These are phyloP conservation scores for Amaranthus palmeri DNA, from an alignment of 148 eudicot genomes.

Conservation along the genomic window DNA sequence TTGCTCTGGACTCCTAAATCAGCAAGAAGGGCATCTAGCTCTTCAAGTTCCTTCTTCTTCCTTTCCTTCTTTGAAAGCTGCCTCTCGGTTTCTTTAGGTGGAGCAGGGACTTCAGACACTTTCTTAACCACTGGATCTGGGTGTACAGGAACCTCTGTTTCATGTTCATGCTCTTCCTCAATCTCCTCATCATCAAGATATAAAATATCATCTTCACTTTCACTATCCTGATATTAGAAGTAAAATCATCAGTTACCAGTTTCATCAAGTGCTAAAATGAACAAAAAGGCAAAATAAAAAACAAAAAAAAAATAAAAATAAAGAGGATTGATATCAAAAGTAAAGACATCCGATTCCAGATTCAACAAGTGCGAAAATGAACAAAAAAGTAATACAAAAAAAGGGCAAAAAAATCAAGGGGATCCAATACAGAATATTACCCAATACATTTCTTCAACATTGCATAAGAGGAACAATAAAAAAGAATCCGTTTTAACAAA, in stretches of 20 bases:
- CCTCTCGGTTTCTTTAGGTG: slow-evolving; percentile 78
- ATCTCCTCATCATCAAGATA: slow-evolving; percentile 79
- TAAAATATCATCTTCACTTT: slow-evolving; percentile 88
- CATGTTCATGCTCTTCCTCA: slow-evolving; percentile 87
- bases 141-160: slow-evolving; percentile 46
- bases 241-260: slow-evolving; percentile 3
- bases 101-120: slow-evolving; percentile 47
- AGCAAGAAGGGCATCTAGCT: slow-evolving; percentile 87
- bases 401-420: accelerated
- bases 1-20: slow-evolving; percentile 55
- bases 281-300: not conserved
- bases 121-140: slow-evolving; percentile 50
- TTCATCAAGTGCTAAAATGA: not conserved
- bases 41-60: slow-evolving; percentile 95
- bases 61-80: slow-evolving; percentile 94
- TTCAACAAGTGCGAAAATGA: too few species aligned
- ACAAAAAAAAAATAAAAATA: not conserved
- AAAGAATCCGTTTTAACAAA: too few species aligned
- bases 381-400: too few species aligned
- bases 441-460: too few species aligned
- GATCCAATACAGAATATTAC: too few species aligned
- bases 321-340: too few species aligned
- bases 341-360: too few species aligned
- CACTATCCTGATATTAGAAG: slow-evolving; percentile 62
- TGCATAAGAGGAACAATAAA: too few species aligned